Evolutionary conservation across 2,329 filamentous ascomycete genomes (phyloP).

Genomic region (Talaromyces rugulosus): DNA sequence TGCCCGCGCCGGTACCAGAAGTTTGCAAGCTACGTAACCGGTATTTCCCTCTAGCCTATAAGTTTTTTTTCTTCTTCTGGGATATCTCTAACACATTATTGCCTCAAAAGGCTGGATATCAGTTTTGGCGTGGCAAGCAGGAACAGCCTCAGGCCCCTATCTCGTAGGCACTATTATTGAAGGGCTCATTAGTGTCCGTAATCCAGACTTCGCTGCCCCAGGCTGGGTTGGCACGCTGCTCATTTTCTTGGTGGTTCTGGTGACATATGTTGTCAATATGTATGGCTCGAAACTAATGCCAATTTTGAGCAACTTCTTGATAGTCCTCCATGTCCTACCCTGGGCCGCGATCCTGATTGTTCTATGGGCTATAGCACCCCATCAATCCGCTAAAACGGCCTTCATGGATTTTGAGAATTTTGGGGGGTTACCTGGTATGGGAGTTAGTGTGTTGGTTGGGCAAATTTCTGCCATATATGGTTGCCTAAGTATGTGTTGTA

Average conservation of each 20-base stretch:
- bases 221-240: constrained; percentile 49
- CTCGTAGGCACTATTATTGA: constrained; percentile 48
- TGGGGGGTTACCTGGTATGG: constrained; percentile 36
- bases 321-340: constrained; percentile 33
- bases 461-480: constrained; percentile 32
- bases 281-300: constrained; percentile 28
- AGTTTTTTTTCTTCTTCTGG: not conserved
- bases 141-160: constrained; percentile 45
- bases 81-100: not conserved
- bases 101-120: constrained; percentile 43
- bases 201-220: constrained; percentile 37
- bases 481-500: constrained; percentile 19
- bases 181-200: constrained; percentile 38
- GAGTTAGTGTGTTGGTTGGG: constrained; percentile 33
- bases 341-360: constrained; percentile 30
- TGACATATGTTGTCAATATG: constrained; percentile 42
- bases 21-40: constrained; percentile 52
- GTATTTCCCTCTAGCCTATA: constrained; percentile 16
- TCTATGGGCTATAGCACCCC: constrained; percentile 31
- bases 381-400: constrained; percentile 23
- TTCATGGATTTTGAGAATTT: constrained; percentile 35
- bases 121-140: constrained; percentile 48
- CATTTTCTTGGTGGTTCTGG: constrained; percentile 42
- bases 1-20: constrained; percentile 47
- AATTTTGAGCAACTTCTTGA: constrained; percentile 35